Base-by-base conservation (phyloP, 345 rosid genomes). In the Salix suchowensis region DNA sequence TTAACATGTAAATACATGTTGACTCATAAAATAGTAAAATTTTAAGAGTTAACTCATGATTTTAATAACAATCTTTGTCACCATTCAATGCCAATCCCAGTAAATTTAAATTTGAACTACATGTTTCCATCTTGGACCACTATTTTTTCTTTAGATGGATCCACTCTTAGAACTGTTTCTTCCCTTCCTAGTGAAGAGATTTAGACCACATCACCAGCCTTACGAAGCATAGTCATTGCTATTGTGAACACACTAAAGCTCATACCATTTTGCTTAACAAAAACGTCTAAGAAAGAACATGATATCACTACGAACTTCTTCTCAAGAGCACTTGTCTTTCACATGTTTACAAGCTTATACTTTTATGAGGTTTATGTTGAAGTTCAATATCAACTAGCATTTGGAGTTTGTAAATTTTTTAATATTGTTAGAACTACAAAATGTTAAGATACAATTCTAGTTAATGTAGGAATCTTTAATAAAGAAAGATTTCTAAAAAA, bases 121-220 rank as follows among this genome's bases (percentile, higher is more conserved):
- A 96, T 86, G 84, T 80, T 88, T 69, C 97, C 97, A 70, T 88
- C 96, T 88, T 88, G 97, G 80, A 95, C 97, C 60, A 86, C 76
- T 70, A 95, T 85, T 86, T 90, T 93, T 79, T 87, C 87, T 85
- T 86, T 91, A 2, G 86, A 84, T 30, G 81, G 82, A 62, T 95
- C 99, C 67, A 93, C 91, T 73, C 77, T 85, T 80, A 93, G 65
- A 69, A 95, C 92, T 26, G 81, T 88, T 50, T 81, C 98, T 73
- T 82, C 84, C 84, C 86, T 90, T 72, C 91, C 87, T n/a, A 93
- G 89, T 48, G 91, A 87, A 30, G 88, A 77, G 75, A 93, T 86
- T 48, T 83, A 84, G 58, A 95, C 97, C 36, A 48, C 69, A 74
- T 85, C 88, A 74, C 99, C 98, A 24, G 88, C 90, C 84, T 79